A percentile compares a stretch with the other conserved stretches of the same genome.
phyloP scores from a whole-genome alignment of 495 filamentous ascomycete genomes.

The Acidomyces sp. region DNA sequence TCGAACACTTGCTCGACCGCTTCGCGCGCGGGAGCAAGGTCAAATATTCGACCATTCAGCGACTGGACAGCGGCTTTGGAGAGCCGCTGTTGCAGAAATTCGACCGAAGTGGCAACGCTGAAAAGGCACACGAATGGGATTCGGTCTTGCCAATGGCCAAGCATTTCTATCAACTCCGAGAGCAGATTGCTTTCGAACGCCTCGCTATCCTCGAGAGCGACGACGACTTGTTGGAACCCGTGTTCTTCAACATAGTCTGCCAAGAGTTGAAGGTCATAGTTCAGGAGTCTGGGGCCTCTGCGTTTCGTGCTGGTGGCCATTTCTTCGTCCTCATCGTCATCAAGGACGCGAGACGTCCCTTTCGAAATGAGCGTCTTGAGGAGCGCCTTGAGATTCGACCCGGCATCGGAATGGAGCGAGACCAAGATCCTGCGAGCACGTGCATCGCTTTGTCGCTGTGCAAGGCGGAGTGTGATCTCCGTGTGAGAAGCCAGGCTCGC shows the following conservation, averaged over 20 bases:
- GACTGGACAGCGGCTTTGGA: conserved; percentile 57
- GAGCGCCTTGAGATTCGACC: conserved; percentile 65
- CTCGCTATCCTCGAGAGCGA: conserved; percentile 84
- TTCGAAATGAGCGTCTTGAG: conserved; percentile 74
- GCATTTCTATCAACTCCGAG: conserved; percentile 61
- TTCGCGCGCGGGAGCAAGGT: conserved; percentile 62
- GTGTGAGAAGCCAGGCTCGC: conserved; percentile 74
- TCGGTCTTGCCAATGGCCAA: conserved; percentile 44
- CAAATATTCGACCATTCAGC: conserved; percentile 67
- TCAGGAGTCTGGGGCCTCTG: conserved; percentile 60
- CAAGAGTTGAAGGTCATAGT: conserved; percentile 81
- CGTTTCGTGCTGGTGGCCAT: conserved; percentile 31
- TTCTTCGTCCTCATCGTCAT: conserved; percentile 40
- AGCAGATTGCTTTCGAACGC: conserved; percentile 74
- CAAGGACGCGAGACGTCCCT: conserved; percentile 39
- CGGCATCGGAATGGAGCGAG: conserved; percentile 63
- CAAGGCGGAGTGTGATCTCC: conserved; percentile 57
- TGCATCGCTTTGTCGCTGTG: conserved; percentile 37
- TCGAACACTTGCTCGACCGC: conserved; percentile 71
- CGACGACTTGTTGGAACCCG: conserved; percentile 46
- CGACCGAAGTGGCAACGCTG: conserved; percentile 80
- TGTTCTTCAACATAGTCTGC: conserved; percentile 47
- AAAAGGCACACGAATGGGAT: conserved; percentile 70
- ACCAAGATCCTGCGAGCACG: conserved; percentile 39
- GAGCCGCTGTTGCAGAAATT: conserved; percentile 74